Base-by-base conservation (phyloP, 768 basidiomycete species). In the Suillus lakei region DNA sequence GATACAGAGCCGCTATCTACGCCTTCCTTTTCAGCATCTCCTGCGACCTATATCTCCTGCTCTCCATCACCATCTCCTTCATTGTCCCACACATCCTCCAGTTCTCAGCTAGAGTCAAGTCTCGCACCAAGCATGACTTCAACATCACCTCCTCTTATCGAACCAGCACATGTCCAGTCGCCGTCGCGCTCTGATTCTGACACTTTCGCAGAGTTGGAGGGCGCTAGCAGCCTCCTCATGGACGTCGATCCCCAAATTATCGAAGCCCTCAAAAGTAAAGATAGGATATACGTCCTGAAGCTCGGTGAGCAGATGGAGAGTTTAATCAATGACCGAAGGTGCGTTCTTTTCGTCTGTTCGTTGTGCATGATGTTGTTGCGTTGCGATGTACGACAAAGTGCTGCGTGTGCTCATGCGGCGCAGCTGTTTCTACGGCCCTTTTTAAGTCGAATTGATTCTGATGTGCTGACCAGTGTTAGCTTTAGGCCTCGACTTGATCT, bases 201-300 rank as follows among this genome's bases (percentile, higher is more conserved):
- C 48, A 68, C 77, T 16, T 72, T 74, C 43, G 61, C 64, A 9
- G 75, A 77, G 32, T 68, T 68, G 2, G 80, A 78, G 51, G 62
- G 66, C 63, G 74, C 72, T 10, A 72, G 63, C 16, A 43, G 66
- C 38, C 53, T 66, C 50, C 67, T 72, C 64, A 30, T 65, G 23
- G 91, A 91, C 66, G 86, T 88, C 68, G 93, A 95, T 81, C 83
- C 86, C 12, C 89, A 91, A 77, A 93, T 95, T 71, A 72, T 95
- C 71, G 93, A 95, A 76, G 93, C 94, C 26, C 90, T 95, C 68
- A 87, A 83, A 77, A 90, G 89, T 84, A 95, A 95, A 81, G 93
- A 95, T 77, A 85, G 93, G 73, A 83, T 95, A 67, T 95, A 89
- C 76, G 92, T 95, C 55, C 81, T 95, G 71, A 94, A 91, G 82